Evolutionary conservation across 768 basidiomycete genomes (phyloP).

Genomic region (Mycena chlorophos): DNA sequence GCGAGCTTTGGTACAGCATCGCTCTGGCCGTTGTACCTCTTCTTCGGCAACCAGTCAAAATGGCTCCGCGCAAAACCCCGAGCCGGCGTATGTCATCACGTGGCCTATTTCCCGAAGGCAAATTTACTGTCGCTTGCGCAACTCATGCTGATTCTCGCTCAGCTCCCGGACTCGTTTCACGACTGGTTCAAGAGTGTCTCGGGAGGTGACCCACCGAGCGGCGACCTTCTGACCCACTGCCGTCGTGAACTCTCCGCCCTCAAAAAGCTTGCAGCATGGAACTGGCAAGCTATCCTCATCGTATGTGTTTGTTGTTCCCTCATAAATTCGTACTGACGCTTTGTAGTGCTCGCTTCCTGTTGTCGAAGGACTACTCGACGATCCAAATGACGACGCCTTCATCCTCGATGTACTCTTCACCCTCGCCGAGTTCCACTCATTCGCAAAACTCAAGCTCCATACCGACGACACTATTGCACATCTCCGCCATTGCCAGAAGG

Average conservation of each 20-base stretch:
- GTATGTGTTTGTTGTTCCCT: conserved; percentile 8
- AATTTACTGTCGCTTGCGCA: background rate
- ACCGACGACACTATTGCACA: conserved; percentile 25
- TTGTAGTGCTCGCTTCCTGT: conserved; percentile 30
- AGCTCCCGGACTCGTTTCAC: conserved; percentile 31
- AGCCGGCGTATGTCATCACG: conserved; percentile 29
- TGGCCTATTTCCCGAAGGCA: conserved; percentile 43
- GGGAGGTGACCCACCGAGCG: background rate
- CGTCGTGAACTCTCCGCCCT: conserved; percentile 23
- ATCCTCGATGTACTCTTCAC: conserved; percentile 29
- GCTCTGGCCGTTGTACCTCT: conserved; percentile 45
- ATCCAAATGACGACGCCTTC: conserved; percentile 16
- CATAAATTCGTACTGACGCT: background rate
- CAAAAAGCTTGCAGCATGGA: conserved; percentile 25
- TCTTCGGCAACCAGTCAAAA: conserved; percentile 43
- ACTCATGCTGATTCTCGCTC: background rate
- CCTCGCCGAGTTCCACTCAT: conserved; percentile 32
- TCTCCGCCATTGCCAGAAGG: conserved; percentile 20
- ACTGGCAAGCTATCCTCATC: conserved; percentile 31
- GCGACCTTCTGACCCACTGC: conserved; percentile 12
- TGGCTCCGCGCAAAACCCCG: conserved; percentile 33
- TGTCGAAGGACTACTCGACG: conserved; percentile 29
- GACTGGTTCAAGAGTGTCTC: background rate
- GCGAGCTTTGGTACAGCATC: conserved; percentile 37
- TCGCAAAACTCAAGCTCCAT: conserved; percentile 36